Percentiles rank a stretch among this genome's conserved stretches.
phyloP scores from a whole-genome alignment of 1,284 basidiomycete species.

The Volvariella volvacea region DNA sequence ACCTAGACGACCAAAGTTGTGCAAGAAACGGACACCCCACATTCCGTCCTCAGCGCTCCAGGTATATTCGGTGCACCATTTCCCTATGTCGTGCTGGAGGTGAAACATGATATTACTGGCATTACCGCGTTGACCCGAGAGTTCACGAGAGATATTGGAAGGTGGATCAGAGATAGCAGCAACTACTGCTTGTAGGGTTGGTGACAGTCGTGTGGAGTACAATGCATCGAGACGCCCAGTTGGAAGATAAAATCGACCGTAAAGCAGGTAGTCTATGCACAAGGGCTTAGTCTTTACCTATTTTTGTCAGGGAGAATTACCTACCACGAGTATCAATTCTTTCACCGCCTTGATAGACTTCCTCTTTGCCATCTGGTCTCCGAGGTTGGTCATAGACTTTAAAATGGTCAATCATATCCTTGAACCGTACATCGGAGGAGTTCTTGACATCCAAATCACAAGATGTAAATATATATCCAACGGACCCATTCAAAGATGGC shows the following conservation, averaged over 20 bases:
- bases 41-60: constrained; percentile 93
- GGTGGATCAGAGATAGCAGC: constrained; percentile 74
- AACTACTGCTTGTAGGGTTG: constrained; percentile 65
- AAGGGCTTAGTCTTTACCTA: constrained; percentile 10
- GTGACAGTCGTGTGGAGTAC: constrained; percentile 74
- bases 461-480: constrained; percentile 91
- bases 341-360: constrained; percentile 76
- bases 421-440: constrained; percentile 74
- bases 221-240: constrained; percentile 84
- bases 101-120: constrained; percentile 81
- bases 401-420: constrained; percentile 84
- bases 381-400: constrained; percentile 74
- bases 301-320: neutral
- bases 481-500: constrained; percentile 86
- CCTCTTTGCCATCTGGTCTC: constrained; percentile 65
- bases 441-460: constrained; percentile 70
- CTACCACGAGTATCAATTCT: constrained; percentile 55
- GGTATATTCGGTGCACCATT: constrained; percentile 91
- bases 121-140: constrained; percentile 35
- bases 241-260: constrained; percentile 89
- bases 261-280: constrained; percentile 77
- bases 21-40: constrained; percentile 86
- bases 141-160: constrained; percentile 36
- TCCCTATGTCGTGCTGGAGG: constrained; percentile 87
- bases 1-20: constrained; percentile 78